Conservation (phyloP, 2,329 filamentous ascomycete species). For the Talaromyces sp. region DNA sequence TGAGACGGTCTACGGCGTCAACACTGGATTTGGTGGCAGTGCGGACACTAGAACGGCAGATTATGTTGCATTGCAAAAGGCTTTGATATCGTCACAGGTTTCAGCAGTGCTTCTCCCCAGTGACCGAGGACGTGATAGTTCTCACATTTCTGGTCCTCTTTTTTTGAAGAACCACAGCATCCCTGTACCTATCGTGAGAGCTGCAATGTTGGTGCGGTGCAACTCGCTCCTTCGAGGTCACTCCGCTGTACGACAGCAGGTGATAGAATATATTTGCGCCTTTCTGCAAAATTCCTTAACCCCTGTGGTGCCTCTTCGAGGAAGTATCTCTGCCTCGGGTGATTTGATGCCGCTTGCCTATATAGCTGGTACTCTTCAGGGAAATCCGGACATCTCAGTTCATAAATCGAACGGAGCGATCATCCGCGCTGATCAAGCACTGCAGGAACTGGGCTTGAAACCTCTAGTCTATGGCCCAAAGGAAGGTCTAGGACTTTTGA, state of each 20-base stretch:
- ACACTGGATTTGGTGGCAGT: conserved; percentile 64
- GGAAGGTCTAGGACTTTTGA: no score
- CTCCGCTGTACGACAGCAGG: conserved; percentile 44
- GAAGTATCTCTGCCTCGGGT: conserved; percentile 38
- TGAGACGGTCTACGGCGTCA: conserved; percentile 46
- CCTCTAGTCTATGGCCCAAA: no score
- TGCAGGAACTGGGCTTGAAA: no score
- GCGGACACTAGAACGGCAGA: conserved; percentile 58
- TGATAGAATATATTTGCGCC: conserved; percentile 21
- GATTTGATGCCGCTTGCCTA: conserved; percentile 38
- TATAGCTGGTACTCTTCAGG: conserved; percentile 33
- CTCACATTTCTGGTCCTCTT: neutral
- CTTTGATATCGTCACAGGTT: conserved; percentile 48
- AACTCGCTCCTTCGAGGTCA: conserved; percentile 56
- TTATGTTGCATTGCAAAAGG: conserved; percentile 51
- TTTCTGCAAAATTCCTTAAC: conserved; percentile 24
- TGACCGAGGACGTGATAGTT: neutral
- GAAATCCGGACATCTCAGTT: conserved; percentile 35
- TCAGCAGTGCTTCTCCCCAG: no score
- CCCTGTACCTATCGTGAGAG: conserved; percentile 51
- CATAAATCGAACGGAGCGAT: no score
- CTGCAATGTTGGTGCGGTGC: conserved; percentile 52
- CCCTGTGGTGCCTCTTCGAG: conserved; percentile 35
- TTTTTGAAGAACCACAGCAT: conserved; percentile 36
- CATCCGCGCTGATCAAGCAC: no score